Conservation (phyloP, 2,329 filamentous ascomycete genomes). For the Arthroderma sp. region DNA sequence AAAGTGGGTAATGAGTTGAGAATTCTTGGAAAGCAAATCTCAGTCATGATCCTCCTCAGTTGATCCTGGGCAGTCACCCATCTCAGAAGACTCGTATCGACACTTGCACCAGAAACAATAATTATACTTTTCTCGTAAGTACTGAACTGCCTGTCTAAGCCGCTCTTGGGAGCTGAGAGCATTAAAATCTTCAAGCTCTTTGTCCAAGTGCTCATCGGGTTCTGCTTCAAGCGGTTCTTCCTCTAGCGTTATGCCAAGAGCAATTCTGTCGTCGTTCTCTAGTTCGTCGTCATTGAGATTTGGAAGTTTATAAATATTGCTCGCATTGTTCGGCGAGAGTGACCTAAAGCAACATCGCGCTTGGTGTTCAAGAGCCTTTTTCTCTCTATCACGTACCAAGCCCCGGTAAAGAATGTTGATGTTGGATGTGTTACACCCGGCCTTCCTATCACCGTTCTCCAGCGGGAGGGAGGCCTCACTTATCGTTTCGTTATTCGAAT, state of each 20-base stretch:
- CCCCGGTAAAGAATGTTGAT: constrained; percentile 72
- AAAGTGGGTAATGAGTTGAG: too few relatives aligned
- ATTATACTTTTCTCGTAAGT: constrained; percentile 55
- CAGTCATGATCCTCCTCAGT: constrained; percentile 71
- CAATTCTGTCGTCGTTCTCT: constrained; percentile 50
- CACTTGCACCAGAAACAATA: constrained; percentile 99
- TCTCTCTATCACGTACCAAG: constrained; percentile 54
- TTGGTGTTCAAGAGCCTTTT: constrained; percentile 53
- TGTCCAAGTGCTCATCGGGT: constrained; percentile 54
- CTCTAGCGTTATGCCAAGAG: constrained; percentile 23
- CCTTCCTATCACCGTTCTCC: constrained; percentile 1
- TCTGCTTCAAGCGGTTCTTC: constrained; percentile 23
- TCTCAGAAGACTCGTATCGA: constrained; percentile 52
- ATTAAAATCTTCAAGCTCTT: constrained; percentile 69
- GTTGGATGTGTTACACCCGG: constrained; percentile 41
- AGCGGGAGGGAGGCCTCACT: too few relatives aligned
- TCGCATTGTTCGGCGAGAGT: constrained; percentile 31
- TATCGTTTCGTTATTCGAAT: too few relatives aligned
- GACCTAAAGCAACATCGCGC: constrained; percentile 56
- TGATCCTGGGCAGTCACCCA: constrained; percentile 81
- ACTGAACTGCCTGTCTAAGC: constrained; percentile 51
- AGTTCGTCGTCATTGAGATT: constrained; percentile 48
- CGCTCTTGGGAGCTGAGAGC: constrained; percentile 52
- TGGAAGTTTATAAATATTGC: constrained; percentile 18
- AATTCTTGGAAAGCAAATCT: constrained; percentile 12